A percentile compares a stretch with the other conserved stretches of the same genome.
phyloP scores from a whole-genome alignment of 2,329 filamentous ascomycete species.

The Sclerotiophoma versabilis region DNA sequence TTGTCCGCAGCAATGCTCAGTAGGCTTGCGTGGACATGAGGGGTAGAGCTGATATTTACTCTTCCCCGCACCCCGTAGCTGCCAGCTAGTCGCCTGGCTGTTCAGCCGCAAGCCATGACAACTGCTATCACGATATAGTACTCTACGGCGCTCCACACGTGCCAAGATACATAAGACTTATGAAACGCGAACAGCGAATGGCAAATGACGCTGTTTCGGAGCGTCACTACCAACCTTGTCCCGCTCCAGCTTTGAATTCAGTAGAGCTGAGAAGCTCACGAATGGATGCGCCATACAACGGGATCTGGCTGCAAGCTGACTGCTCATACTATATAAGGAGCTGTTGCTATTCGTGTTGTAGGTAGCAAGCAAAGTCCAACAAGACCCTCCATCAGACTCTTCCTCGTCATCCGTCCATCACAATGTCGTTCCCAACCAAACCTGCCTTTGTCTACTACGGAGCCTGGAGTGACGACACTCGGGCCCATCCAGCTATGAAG shows the following conservation, averaged over 20 bases:
- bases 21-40: neutral
- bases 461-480: conserved; percentile 17
- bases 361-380: neutral
- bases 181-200: neutral
- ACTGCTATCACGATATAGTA: neutral
- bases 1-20: neutral
- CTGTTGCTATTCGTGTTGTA: neutral
- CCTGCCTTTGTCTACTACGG: conserved; percentile 21
- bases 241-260: neutral
- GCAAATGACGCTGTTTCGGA: neutral
- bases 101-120: conserved; percentile 14
- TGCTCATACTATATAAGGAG: neutral
- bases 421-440: conserved; percentile 20
- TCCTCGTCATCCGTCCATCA: neutral
- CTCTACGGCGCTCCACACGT: neutral
- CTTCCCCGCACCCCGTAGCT: conserved; percentile 6
- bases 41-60: neutral
- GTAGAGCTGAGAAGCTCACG: neutral
- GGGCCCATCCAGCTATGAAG: conserved; percentile 21
- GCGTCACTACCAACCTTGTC: neutral
- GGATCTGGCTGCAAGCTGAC: neutral
- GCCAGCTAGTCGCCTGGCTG: neutral
- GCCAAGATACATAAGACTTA: neutral
- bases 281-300: neutral
- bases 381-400: neutral